Conservation (phyloP, 2,329 filamentous ascomycete species). For the Westerdykella aurantiaca region DNA sequence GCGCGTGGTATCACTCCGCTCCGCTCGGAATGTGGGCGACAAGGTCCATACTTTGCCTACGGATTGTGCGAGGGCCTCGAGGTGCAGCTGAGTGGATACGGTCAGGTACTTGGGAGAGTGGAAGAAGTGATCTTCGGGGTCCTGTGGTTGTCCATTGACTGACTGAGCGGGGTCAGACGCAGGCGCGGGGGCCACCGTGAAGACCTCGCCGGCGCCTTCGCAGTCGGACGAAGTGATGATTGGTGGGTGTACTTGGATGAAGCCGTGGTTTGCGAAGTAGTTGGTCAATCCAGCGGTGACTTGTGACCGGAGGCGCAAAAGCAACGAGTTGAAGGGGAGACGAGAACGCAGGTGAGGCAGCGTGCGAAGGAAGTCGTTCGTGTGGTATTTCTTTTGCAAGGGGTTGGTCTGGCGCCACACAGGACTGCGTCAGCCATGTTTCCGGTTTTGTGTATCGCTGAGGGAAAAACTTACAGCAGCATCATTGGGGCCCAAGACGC, state of each 20-base stretch:
- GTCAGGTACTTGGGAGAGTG: constrained; percentile 86
- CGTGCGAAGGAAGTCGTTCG: constrained; percentile 78
- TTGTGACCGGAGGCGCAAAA: constrained; percentile 78
- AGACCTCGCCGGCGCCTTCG: constrained; percentile 93
- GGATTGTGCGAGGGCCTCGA: constrained; percentile 85
- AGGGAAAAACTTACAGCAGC: constrained; percentile 57
- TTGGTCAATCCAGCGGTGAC: constrained; percentile 65
- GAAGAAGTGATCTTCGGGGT: constrained; percentile 59
- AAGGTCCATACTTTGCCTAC: constrained; percentile 90
- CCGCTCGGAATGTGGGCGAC: constrained; percentile 88
- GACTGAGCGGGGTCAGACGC: constrained; percentile 13
- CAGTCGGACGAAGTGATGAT: constrained; percentile 96
- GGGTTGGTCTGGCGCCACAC: constrained; percentile 64
- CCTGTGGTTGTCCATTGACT: constrained; percentile 23
- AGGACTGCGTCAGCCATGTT: background rate
- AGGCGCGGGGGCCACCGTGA: constrained; percentile 53
- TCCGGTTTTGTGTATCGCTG: background rate
- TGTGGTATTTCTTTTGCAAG: constrained; percentile 94
- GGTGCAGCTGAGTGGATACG: constrained; percentile 88
- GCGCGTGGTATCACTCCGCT: constrained; percentile 45
- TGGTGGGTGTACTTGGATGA: constrained; percentile 82
- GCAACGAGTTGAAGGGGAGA: constrained; percentile 70
- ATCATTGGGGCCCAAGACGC: constrained; percentile 71
- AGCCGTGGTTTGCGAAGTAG: constrained; percentile 67
- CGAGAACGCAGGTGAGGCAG: constrained; percentile 82